Conservation (phyloP, 495 filamentous ascomycete species). For the Xylaria venustula region DNA sequence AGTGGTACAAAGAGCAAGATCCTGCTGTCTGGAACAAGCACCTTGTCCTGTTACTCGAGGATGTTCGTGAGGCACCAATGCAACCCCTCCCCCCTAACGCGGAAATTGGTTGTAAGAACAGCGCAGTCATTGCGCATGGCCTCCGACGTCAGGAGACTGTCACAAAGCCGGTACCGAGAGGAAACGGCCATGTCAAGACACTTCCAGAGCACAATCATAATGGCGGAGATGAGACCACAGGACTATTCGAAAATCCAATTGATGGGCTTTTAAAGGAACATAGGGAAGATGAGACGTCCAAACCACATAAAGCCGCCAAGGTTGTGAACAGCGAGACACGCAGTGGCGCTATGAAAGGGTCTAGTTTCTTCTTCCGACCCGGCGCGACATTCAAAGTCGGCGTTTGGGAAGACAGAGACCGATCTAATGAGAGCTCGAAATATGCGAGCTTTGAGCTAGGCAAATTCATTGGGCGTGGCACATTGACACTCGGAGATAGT, state of each 20-base stretch:
- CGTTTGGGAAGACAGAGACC: conserved; percentile 29
- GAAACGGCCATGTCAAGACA: background rate
- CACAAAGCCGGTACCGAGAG: background rate
- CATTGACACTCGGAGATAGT: conserved; percentile 9
- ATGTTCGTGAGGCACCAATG: conserved; percentile 31
- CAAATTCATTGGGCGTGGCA: conserved; percentile 8
- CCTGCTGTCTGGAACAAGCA: conserved; percentile 10
- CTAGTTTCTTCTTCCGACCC: conserved; percentile 34
- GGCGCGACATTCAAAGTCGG: conserved; percentile 28
- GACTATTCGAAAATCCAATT: background rate
- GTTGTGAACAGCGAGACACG: conserved; percentile 8
- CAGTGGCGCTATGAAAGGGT: conserved; percentile 5
- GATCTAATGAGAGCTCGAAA: background rate
- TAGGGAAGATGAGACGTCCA: conserved; percentile 7
- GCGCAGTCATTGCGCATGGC: background rate
- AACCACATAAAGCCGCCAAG: background rate
- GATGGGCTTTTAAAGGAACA: background rate
- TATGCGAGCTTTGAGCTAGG: conserved; percentile 10
- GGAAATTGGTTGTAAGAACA: conserved; percentile 12
- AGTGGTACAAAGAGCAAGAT: conserved; percentile 12
- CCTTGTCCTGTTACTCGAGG: conserved; percentile 23
- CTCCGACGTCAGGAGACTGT: no score
- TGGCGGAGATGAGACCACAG: background rate
- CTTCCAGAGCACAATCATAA: background rate
- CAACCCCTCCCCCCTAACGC: conserved; percentile 32